Evolutionary conservation across 225 moss, liverwort and hornwort species (phyloP), one percentile per base, ranked within the genome.

Genomic region (Lunularia cruciata): DNA sequence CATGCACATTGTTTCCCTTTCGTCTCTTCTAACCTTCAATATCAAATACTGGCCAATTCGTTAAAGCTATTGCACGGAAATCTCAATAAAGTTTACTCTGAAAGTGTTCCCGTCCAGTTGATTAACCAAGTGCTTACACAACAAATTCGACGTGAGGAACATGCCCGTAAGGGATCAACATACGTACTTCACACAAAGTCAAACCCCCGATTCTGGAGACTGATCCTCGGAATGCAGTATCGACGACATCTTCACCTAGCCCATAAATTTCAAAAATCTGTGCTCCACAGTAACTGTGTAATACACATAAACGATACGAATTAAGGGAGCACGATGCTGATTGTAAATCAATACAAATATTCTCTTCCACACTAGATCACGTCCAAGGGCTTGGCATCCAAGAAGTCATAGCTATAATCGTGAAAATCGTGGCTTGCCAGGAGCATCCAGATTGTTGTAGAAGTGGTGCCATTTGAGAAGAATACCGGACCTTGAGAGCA

Each of bases 191-290:
- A 60, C 89, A 36, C 65, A 96, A 73, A 28, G 90, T 78, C 37
- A 96, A 76, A 32, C 95, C 95, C 22, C 88, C 86, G 49, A 96
- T 84, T 67, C 95, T 82, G 64, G 92, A 96, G 5, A 90, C 87
- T 58, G 90, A 90, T 67, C 95, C 95, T 74, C 90, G 86, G 69
- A 96, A 96, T 19, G 90, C 87, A 51, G 78, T 85, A 43, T 86
- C 83, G 38, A 92, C 90, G 28, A 96, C 87, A 32, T 89, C 88
- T 72, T 76, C 59, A 60, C 92, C 92, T 72, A 96, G 74, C 30
- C 95, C 95, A 45, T 96, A 92, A 47, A 96, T 85, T 75, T 96
- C 92, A 80, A 96, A 96, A 61, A 96, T 92, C 74, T 96, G 95
- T 78, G 95, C 95, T 63, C 95, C 95, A 75, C 88, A 90, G 62